Percentiles rank a stretch among this genome's conserved stretches.
phyloP scores from a whole-genome alignment of 2,329 filamentous ascomycete genomes.

The Atkinsonella texensis region DNA sequence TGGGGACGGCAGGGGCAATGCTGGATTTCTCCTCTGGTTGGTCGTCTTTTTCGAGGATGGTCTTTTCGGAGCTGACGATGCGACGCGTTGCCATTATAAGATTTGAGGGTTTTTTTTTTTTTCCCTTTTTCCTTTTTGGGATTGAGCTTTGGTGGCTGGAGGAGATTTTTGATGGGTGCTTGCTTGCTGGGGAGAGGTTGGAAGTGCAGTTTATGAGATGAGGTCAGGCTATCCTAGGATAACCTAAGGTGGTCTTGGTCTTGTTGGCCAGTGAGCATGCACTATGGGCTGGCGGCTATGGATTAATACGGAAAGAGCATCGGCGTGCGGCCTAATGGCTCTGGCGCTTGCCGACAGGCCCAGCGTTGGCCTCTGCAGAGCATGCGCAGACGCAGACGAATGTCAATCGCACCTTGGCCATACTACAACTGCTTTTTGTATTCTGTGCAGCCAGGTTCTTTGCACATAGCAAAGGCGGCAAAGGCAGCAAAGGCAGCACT shows the following conservation, averaged over 20 bases:
- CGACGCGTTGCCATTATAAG: constrained; percentile 56
- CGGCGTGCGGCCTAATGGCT: too few species aligned
- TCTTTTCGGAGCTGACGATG: constrained; percentile 54
- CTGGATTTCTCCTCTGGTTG: constrained; percentile 46
- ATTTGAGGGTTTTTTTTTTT: background rate
- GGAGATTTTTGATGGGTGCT: too few species aligned
- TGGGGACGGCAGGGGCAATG: constrained; percentile 72
- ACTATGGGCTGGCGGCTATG: too few species aligned
- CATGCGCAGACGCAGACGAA: too few species aligned
- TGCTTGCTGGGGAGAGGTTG: background rate
- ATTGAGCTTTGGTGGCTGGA: background rate
- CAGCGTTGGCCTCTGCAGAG: too few species aligned
- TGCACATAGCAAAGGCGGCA: background rate
- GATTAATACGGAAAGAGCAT: too few species aligned
- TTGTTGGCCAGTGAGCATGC: too few species aligned
- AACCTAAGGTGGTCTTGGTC: too few species aligned
- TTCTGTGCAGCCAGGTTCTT: background rate
- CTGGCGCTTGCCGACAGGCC: too few species aligned
- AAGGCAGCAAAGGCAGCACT: background rate
- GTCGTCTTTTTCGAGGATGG: constrained; percentile 49
- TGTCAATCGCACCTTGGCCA: too few species aligned
- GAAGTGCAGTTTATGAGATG: background rate
- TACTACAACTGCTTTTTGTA: background rate
- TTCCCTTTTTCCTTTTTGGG: too few species aligned
- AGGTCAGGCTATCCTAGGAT: too few species aligned